Base-by-base conservation (phyloP, 805 yeast genomes). In the Nakazawaea wickerhamii region DNA sequence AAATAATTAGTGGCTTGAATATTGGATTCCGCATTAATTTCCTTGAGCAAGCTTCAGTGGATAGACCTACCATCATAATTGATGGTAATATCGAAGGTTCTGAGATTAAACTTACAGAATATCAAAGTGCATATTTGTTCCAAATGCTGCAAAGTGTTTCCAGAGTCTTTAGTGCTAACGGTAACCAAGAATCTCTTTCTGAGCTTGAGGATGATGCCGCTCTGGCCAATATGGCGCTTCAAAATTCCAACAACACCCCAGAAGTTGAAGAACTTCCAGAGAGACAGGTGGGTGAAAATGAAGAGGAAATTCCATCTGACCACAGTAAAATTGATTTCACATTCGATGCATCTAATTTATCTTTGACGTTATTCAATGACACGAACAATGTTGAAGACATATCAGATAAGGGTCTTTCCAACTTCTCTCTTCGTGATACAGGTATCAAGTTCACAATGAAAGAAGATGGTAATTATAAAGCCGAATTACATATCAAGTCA, bases 1-100 rank as follows among this genome's bases (percentile, higher is more conserved):
- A 83, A 44, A 77, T 91, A 35, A 72, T 87, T 30, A 79, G 81
- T 19, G 72, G 75, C 36, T 65, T 86, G 46, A 86, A 84, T 53
- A 57, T 88, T 35, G 56, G 64, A 1, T 79, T 88, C 49, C 64
- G 75, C 33, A 69, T 87, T 19, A 75, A 81, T 33, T 75, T 78
- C 50, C 62, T 67, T 32, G 82, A 76, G 11, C 63, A 61, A 2
- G 49, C 57, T 25, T 53, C 50, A 1, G 53, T 55, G 2, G 60
- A 55, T 2, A 53, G 68, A 2, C 81, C 95, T 0, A 61, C 74
- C 0, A 65, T 78, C 25, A 60, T 62, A 1, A 64, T 85, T 0
- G 50, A 53, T 0, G 90, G 95, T 18, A 61, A 67, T 13, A 68
- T 85, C 50, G 75, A 83, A 1, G 82, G 84, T 8, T 67, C 83